A percentile compares a stretch with the other conserved stretches of the same genome.
These are phyloP conservation scores for Trametes meyenii DNA, from an alignment of 768 basidiomycete genomes.

Conservation along the genomic window DNA sequence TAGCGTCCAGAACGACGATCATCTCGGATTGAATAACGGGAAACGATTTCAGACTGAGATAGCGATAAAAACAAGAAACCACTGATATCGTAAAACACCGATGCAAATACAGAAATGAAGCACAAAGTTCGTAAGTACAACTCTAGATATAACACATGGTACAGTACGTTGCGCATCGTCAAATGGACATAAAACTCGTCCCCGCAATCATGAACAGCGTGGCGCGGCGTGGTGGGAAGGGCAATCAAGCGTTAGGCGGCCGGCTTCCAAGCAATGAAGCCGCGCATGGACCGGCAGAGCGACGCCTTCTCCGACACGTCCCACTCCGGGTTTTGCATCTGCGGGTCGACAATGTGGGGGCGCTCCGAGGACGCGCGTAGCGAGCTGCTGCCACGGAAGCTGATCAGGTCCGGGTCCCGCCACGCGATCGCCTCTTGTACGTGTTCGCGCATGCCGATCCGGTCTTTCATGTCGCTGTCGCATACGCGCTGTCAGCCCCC, in stretches of 20 bases:
- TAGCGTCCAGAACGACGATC: too few species aligned
- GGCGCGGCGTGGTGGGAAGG: too few species aligned
- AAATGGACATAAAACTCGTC: too few species aligned
- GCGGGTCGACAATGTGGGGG: not conserved
- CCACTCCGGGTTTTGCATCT: conserved; percentile 24
- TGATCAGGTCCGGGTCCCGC: conserved; percentile 43
- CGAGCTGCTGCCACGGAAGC: not conserved
- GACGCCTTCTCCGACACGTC: conserved; percentile 27
- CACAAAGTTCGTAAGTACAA: too few species aligned
- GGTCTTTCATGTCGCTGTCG: conserved; percentile 73
- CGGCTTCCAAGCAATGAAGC: conserved; percentile 55
- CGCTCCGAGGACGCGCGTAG: not conserved
- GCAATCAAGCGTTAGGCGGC: not conserved
- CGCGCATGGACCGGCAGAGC: conserved; percentile 43
- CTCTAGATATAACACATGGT: too few species aligned
- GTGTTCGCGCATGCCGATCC: conserved; percentile 59
- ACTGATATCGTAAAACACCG: too few species aligned
- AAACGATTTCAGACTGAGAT: too few species aligned
- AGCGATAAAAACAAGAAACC: too few species aligned
- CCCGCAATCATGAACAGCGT: too few species aligned
- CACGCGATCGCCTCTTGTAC: conserved; percentile 53
- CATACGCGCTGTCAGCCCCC: not conserved
- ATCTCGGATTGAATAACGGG: too few species aligned
- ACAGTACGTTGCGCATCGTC: too few species aligned
- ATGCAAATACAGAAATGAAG: too few species aligned